These are phyloP conservation scores for Botrytis byssoidea DNA, from an alignment of 2,329 filamentous ascomycete species.

Conservation along the genomic window DNA sequence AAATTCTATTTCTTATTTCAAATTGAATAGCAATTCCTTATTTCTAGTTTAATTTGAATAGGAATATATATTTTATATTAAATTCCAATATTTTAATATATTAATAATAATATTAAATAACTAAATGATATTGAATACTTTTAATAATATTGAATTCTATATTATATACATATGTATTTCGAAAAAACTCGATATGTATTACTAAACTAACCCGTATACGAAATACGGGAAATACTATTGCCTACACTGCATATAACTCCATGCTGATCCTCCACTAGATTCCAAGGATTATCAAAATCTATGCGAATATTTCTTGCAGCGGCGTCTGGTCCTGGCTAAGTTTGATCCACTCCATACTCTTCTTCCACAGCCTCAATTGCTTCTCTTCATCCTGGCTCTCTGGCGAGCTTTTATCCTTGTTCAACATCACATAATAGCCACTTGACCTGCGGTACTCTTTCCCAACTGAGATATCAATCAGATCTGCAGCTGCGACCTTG, in stretches of 20 bases:
- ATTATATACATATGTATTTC: too few species aligned
- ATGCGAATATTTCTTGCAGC: not conserved
- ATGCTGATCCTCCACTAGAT: not conserved
- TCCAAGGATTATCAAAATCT: not conserved
- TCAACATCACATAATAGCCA: conserved; percentile 1
- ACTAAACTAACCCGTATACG: too few species aligned
- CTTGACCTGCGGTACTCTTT: not conserved
- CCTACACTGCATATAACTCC: not conserved
- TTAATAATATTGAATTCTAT: too few species aligned
- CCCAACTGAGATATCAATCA: conserved; percentile 5
- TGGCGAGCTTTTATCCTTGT: not conserved
- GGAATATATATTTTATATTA: too few species aligned
- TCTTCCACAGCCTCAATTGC: conserved; percentile 7
- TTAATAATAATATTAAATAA: too few species aligned
- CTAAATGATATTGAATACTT: too few species aligned
- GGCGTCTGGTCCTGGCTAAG: not conserved
- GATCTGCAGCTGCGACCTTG: not conserved
- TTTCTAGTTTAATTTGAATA: too few species aligned
- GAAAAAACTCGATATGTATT: too few species aligned
- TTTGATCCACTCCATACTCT: conserved; percentile 3
- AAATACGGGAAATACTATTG: too few species aligned
- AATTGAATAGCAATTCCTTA: too few species aligned
- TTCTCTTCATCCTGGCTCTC: conserved; percentile 1
- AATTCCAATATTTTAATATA: too few species aligned
- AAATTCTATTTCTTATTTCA: too few species aligned